Percentiles rank a stretch among this genome's conserved stretches.
phyloP scores from a whole-genome alignment of 2,329 filamentous ascomycete species.

The Ophiocordyceps polyrhachis-furcata region DNA sequence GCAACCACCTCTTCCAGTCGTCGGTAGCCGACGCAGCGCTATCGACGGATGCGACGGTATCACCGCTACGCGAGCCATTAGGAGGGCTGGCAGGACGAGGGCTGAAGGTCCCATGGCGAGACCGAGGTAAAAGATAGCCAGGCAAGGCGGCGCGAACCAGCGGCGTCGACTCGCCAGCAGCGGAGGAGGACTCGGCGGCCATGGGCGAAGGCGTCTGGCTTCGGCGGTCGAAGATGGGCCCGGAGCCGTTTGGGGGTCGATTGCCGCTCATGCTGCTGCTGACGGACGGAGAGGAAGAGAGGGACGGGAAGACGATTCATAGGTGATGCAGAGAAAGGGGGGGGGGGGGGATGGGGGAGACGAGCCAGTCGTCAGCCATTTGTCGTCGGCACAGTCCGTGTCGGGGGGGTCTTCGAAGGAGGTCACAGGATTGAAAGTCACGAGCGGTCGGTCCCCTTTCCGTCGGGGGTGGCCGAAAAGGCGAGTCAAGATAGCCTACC shows the following conservation, averaged over 20 bases:
- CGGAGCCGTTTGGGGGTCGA: neutral
- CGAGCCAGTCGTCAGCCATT: too few relatives aligned
- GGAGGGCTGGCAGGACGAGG: conserved; percentile 37
- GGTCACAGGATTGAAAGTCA: too few relatives aligned
- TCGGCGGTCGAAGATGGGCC: neutral
- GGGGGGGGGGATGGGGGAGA: too few relatives aligned
- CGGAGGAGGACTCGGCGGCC: neutral
- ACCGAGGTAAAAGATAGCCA: neutral
- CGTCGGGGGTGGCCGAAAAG: too few relatives aligned
- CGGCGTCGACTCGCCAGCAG: neutral
- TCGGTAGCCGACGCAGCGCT: conserved; percentile 16
- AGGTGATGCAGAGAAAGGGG: neutral
- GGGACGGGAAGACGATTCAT: neutral
- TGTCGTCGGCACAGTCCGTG: too few relatives aligned
- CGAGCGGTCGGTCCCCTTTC: too few relatives aligned
- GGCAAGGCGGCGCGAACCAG: neutral
- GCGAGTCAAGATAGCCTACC: too few relatives aligned
- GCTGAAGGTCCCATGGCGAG: conserved; percentile 54
- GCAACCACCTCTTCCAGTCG: conserved; percentile 31
- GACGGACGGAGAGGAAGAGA: neutral
- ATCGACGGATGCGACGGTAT: conserved; percentile 10
- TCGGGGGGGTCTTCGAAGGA: too few relatives aligned
- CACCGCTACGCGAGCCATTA: conserved; percentile 9
- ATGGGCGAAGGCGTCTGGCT: neutral
- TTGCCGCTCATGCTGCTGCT: neutral